These are phyloP conservation scores for Sequoia sempervirens DNA, from an alignment of 75 land plant species.

Conservation along the genomic window DNA sequence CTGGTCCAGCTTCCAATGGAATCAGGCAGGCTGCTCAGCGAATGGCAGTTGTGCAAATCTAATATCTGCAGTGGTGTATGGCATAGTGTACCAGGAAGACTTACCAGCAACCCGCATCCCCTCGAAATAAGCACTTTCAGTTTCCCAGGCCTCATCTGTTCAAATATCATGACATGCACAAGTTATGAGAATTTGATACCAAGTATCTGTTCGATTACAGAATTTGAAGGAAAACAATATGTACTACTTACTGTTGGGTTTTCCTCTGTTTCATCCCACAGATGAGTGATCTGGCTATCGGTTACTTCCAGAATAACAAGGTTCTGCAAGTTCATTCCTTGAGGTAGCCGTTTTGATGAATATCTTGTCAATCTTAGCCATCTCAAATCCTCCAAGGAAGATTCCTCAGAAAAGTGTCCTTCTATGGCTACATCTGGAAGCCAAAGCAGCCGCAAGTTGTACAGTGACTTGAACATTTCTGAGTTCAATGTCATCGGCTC, in stretches of 20 bases:
- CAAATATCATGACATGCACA: neutral
- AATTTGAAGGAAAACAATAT: neutral
- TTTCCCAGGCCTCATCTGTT: neutral
- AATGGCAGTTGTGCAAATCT: neutral
- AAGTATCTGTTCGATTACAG: neutral
- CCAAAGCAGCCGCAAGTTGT: neutral
- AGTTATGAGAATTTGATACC: neutral
- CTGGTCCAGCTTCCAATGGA: neutral
- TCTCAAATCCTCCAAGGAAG: too few species aligned
- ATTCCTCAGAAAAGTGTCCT: too few species aligned
- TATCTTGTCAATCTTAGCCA: too few species aligned
- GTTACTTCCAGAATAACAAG: too few species aligned
- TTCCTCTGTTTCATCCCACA: neutral
- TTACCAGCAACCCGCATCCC: neutral
- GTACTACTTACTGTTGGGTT: neutral
- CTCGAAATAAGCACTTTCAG: neutral
- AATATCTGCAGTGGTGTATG: neutral
- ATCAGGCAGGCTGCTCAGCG: neutral
- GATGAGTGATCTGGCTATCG: too few species aligned
- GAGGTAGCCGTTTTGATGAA: too few species aligned
- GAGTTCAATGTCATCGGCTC: neutral
- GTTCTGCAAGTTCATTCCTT: too few species aligned
- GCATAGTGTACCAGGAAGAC: neutral
- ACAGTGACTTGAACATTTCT: neutral
- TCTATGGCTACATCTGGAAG: neutral